Evolutionary conservation across 1,284 basidiomycete species (phyloP).

Genomic region (Trichosporon sp.): DNA sequence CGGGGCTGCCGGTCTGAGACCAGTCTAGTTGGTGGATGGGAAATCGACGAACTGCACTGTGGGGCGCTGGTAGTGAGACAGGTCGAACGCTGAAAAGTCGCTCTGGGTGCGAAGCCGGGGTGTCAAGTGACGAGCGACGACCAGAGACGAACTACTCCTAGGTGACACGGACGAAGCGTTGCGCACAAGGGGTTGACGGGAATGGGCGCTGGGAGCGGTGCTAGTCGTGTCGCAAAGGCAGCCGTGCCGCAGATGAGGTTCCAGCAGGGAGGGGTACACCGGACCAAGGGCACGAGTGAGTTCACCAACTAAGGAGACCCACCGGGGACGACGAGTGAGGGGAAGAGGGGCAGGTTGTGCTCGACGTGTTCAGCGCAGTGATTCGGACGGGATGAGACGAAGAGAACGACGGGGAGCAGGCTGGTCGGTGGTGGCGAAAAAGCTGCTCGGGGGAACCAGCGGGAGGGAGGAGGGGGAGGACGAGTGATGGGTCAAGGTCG

Average conservation of each 20-base stretch:
- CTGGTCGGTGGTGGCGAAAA: background rate
- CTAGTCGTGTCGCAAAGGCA: background rate
- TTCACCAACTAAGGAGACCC: conserved; percentile 8
- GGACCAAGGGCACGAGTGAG: background rate
- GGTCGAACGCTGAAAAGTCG: background rate
- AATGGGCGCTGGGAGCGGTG: background rate
- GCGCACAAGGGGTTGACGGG: background rate
- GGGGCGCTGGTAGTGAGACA: background rate
- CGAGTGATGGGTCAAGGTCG: conserved; percentile 2
- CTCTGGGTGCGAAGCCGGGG: background rate
- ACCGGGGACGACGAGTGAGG: background rate
- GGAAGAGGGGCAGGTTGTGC: background rate
- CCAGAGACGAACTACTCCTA: background rate
- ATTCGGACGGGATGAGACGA: background rate
- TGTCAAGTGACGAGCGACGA: background rate
- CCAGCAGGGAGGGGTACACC: background rate
- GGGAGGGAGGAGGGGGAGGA: background rate
- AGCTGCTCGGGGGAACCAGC: background rate
- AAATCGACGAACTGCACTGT: background rate
- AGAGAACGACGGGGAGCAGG: background rate
- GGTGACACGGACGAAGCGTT: background rate
- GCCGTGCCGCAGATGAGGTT: background rate
- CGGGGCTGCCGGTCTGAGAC: background rate
- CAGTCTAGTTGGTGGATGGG: background rate
- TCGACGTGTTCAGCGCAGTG: background rate